Evolutionary conservation across 768 basidiomycete species (phyloP), one percentile per base, ranked within the genome.

Genomic region (Rhodotorula diobovata): DNA sequence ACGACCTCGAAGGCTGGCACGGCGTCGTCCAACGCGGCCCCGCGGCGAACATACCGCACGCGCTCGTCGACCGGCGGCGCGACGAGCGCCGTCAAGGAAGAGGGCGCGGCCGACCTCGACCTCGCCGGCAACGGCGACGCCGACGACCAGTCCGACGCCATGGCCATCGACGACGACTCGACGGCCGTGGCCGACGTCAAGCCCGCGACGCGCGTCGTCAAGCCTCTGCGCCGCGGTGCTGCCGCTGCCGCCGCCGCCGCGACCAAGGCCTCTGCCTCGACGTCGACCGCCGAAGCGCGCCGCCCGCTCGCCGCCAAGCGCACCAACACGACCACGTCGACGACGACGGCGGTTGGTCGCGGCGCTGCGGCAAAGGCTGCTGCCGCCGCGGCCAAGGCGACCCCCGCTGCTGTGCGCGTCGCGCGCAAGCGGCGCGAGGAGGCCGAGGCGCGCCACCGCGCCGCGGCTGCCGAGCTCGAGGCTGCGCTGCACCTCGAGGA

Each of bases 151-250:
- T 79, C 37, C 25, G 77, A 14, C 68, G 81, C 41, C 70, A 77
- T 67, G 87, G 87, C 66, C 85, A 84, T 77, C 85, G 87, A 32
- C 78, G 88, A 66, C 84, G 86, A 45, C 8, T 15, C 6, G 6
- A 18, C 12, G 41, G 41, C 14, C 41, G 18, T 14, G 83, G 84
- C 18, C 86, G 87, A 53, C 82, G 84, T 25, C 79, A 80, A 32
- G 46, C 68, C 70, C n/a, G 53, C 65, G 20, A n/a, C 45, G 37
- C 35, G 57, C n/a, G 41, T 32, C 39, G 51, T 51, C 62, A 68
- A 59, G 61, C 30, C 60, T 5, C 66, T 72, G 9, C 63, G 67
- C 43, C 55, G 61, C 28, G 63, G 57, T n/a, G 62, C 71, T 6
- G 30, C 68, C 10, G 59, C 34, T 20, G 54, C 23, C 3, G 15